Percentiles rank a stretch among this genome's conserved stretches.
Evolutionary conservation across 176 grass and related monocot species (phyloP).

Genomic region (Carex myosuroides): DNA sequence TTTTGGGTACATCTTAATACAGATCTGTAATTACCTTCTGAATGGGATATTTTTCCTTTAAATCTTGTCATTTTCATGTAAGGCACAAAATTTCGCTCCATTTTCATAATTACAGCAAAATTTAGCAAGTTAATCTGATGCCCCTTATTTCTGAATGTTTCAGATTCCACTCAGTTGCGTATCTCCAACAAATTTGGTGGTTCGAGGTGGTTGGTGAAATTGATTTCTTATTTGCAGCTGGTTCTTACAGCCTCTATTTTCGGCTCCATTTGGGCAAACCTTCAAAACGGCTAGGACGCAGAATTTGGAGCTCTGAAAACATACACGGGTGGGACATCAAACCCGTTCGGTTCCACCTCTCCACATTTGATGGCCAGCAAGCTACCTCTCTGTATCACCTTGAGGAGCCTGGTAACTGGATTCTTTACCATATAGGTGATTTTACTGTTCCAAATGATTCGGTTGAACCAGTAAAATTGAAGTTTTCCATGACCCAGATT

Average conservation of each 20-base stretch:
- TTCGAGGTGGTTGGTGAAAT: slow-evolving; percentile 78
- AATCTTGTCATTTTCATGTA: not conserved
- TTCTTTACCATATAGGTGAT: slow-evolving; percentile 80
- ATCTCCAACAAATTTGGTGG: slow-evolving; percentile 99
- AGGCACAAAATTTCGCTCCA: not conserved
- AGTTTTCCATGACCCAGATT: slow-evolving; percentile 93
- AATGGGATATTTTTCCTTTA: not conserved
- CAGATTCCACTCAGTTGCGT: slow-evolving; percentile 82
- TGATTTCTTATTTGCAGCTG: slow-evolving; percentile 80
- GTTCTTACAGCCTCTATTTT: slow-evolving; percentile 70
- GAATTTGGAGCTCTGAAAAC: slow-evolving; percentile 59
- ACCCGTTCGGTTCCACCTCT: slow-evolving; percentile 69
- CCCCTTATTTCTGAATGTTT: slow-evolving; percentile 24
- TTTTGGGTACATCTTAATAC: not conserved
- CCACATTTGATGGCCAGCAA: slow-evolving; percentile 65
- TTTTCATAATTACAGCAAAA: not conserved
- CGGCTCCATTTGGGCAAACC: slow-evolving; percentile 78
- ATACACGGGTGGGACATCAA: slow-evolving; percentile 84
- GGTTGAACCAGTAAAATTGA: slow-evolving; percentile 49
- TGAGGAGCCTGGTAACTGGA: slow-evolving; percentile 63
- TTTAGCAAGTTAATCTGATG: not conserved
- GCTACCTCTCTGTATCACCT: slow-evolving; percentile 58
- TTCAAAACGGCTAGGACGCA: slow-evolving; percentile 56
- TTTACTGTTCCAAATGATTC: slow-evolving; percentile 44
- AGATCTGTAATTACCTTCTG: not conserved